phyloP scores from a whole-genome alignment of 768 basidiomycete genomes.

The Serendipita sp. region DNA sequence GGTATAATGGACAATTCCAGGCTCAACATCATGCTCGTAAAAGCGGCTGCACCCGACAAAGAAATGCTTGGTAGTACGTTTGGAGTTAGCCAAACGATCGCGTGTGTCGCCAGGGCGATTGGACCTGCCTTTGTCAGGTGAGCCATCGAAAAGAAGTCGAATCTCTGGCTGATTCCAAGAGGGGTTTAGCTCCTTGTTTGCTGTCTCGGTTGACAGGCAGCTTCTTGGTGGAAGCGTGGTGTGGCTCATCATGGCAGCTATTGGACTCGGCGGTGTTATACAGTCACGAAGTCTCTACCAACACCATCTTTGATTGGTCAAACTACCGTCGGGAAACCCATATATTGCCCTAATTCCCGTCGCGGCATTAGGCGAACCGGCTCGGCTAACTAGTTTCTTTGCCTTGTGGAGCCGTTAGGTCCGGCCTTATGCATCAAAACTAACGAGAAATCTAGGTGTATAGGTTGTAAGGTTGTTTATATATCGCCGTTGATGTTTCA shows the following conservation, averaged over 20 bases:
- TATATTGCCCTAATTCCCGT: no score
- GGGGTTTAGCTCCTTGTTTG: conserved; percentile 36
- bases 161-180: background rate
- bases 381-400: no score
- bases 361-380: no score
- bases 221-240: conserved; percentile 35
- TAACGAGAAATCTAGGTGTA: background rate
- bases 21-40: conserved; percentile 45
- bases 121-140: conserved; percentile 48
- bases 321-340: no score
- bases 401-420: background rate
- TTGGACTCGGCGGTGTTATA: background rate
- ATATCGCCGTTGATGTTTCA: no score
- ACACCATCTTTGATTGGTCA: no score
- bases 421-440: background rate
- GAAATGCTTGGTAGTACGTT: conserved; percentile 45
- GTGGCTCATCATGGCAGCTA: conserved; percentile 31
- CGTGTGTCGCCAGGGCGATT: conserved; percentile 36
- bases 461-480: background rate
- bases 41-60: conserved; percentile 35
- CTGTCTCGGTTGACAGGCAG: conserved; percentile 33
- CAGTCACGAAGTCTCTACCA: background rate
- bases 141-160: conserved; percentile 8
- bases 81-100: conserved; percentile 35
- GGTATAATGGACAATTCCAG: conserved; percentile 21